phyloP scores from a whole-genome alignment of 352 stramenopile genomes.

The Thraustochytrium striatum region DNA sequence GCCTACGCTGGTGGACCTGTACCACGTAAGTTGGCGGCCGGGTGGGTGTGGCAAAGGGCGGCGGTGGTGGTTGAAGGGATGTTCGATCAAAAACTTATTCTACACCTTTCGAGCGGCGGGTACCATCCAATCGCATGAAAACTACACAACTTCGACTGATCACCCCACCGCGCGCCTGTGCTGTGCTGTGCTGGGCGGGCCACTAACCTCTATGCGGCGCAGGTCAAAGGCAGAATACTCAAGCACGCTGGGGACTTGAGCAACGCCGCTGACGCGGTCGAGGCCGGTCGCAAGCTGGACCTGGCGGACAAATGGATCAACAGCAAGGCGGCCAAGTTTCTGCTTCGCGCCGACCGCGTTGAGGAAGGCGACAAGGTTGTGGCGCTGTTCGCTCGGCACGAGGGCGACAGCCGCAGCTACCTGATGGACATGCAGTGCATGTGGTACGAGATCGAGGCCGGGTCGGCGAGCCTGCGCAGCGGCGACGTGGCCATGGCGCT shows the following conservation, averaged over 20 bases:
- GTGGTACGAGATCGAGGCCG: constrained; percentile 94
- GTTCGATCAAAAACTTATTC: constrained; percentile 26
- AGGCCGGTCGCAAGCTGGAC: constrained; percentile 86
- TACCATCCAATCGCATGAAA: not conserved
- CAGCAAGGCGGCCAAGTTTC: constrained; percentile 95
- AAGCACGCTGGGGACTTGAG: constrained; percentile 85
- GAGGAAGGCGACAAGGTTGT: constrained; percentile 86
- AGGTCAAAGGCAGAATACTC: constrained; percentile 81
- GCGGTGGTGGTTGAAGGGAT: not conserved
- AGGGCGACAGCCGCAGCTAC: constrained; percentile 91
- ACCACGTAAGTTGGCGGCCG: constrained; percentile 58
- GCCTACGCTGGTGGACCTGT: constrained; percentile 84
- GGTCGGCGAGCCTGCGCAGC: constrained; percentile 61
- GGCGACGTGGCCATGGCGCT: constrained; percentile 72
- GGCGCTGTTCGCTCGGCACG: constrained; percentile 91
- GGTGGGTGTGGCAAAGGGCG: not conserved
- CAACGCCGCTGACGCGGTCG: constrained; percentile 81
- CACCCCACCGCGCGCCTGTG: not conserved
- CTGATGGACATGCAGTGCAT: constrained; percentile 98
- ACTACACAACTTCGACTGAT: constrained; percentile 41
- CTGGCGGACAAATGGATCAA: constrained; percentile 97
- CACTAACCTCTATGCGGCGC: not conserved
- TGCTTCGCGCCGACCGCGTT: constrained; percentile 84
- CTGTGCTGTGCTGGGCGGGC: not conserved
- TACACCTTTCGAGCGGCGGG: constrained; percentile 42